Conservation (phyloP, 2,329 filamentous ascomycete species). For the Teratosphaeriaceae sp. region DNA sequence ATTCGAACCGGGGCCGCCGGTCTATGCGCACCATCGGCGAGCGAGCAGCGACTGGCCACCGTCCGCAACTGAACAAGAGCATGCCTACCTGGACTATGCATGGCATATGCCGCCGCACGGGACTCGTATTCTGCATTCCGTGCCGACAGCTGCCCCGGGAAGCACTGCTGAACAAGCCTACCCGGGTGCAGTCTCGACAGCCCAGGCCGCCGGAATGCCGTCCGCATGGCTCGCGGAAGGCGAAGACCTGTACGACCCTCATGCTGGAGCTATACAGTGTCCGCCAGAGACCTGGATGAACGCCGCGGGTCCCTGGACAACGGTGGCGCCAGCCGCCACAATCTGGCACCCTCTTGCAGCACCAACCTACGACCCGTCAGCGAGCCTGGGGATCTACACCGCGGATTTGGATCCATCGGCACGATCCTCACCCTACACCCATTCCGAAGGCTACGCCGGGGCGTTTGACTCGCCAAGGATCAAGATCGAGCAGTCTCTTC, state of each 20-base stretch:
- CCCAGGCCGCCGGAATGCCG: background rate
- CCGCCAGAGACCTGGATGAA: conserved; percentile 4
- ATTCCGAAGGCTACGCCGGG: conserved; percentile 14
- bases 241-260: no score
- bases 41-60: background rate
- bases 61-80: background rate
- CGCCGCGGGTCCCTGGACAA: conserved; percentile 12
- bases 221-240: conserved; percentile 5
- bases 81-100: background rate
- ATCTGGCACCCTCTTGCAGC: conserved; percentile 10
- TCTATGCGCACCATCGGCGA: background rate
- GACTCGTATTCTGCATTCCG: background rate
- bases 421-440: conserved; percentile 20
- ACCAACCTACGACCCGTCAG: conserved; percentile 12
- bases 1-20: background rate
- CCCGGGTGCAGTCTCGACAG: background rate
- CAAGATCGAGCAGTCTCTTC: conserved; percentile 17
- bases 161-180: background rate
- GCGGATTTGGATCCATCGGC: conserved; percentile 15
- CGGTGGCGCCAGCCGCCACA: conserved; percentile 7
- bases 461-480: conserved; percentile 13
- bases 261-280: background rate
- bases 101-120: background rate
- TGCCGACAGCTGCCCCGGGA: background rate
- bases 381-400: conserved; percentile 19